Evolutionary conservation across 2,329 filamentous ascomycete species (phyloP).

Genomic region (Sclerotinia subarctica): DNA sequence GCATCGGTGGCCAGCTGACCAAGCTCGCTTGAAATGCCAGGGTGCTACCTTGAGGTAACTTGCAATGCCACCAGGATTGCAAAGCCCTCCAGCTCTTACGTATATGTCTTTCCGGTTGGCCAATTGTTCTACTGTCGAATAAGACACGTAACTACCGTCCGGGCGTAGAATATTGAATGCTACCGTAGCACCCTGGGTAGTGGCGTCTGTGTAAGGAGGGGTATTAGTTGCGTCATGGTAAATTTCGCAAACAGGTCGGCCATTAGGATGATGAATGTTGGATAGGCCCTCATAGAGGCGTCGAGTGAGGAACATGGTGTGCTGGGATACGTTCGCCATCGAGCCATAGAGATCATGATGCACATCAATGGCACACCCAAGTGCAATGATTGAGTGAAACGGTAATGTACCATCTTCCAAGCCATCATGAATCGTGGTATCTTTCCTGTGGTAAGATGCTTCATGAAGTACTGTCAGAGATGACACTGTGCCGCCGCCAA

Average conservation of each 20-base stretch:
- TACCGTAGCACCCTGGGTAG: slow-evolving; percentile 64
- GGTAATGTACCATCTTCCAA: slow-evolving; percentile 90
- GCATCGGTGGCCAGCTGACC: slow-evolving; percentile 79
- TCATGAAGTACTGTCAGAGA: slow-evolving; percentile 74
- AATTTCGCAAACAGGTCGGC: slow-evolving; percentile 32
- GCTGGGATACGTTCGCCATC: slow-evolving; percentile 64
- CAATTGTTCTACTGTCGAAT: slow-evolving; percentile 80
- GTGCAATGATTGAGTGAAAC: slow-evolving; percentile 82
- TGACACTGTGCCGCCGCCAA: slow-evolving; percentile 91
- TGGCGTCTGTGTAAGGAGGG: slow-evolving; percentile 30
- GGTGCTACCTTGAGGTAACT: slow-evolving; percentile 66
- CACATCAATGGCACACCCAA: slow-evolving; percentile 68
- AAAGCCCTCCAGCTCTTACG: slow-evolving; percentile 81
- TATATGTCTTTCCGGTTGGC: slow-evolving; percentile 77
- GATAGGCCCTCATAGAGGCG: slow-evolving; percentile 57
- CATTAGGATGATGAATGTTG: slow-evolving; percentile 63
- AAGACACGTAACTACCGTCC: slow-evolving; percentile 70
- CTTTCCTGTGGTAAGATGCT: slow-evolving; percentile 79
- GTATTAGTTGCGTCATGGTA: slow-evolving; percentile 39
- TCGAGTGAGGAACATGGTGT: slow-evolving; percentile 63
- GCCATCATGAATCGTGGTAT: slow-evolving; percentile 67
- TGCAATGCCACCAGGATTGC: slow-evolving; percentile 85
- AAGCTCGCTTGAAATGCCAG: slow-evolving; percentile 80
- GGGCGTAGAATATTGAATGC: slow-evolving; percentile 77
- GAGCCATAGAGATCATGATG: slow-evolving; percentile 68